Percentiles rank a stretch among this genome's conserved stretches.
Evolutionary conservation across 257 asterid species (phyloP).

Genomic region (Nicotiana benthamiana): DNA sequence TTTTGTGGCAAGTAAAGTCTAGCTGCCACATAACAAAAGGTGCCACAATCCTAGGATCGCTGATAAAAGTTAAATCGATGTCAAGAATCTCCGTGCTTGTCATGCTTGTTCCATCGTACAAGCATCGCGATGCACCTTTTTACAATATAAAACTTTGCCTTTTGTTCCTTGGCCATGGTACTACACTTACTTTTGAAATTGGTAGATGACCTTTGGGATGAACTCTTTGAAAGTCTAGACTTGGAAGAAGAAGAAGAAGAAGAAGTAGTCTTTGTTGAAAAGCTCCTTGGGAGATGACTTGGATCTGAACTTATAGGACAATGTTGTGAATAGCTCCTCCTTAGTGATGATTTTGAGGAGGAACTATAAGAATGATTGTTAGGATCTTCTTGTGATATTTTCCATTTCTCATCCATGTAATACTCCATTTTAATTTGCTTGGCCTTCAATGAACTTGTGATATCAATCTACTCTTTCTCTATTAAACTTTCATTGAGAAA

Average conservation of each 20-base stretch:
- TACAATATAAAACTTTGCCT: constrained; percentile 1
- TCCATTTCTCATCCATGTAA: constrained; percentile 15
- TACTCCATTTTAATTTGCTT: not conserved
- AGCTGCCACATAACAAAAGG: too few relatives aligned
- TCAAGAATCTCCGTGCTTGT: constrained; percentile 1
- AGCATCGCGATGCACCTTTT: constrained; percentile 4
- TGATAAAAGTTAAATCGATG: not conserved
- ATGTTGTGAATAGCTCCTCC: constrained; percentile 9
- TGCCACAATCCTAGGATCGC: not conserved
- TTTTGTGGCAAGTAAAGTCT: not conserved
- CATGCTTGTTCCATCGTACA: constrained; percentile 10
- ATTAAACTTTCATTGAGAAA: not conserved
- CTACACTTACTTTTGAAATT: constrained; percentile 7
- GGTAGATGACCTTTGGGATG: constrained; percentile 1
- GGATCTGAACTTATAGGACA: constrained; percentile 5
- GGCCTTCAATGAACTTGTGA: not conserved
- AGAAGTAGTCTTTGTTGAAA: not conserved
- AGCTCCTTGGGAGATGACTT: constrained; percentile 8
- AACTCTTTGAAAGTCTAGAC: constrained; percentile 3
- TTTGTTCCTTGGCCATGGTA: constrained; percentile 6
- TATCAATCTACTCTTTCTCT: not conserved
- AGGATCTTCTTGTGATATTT: constrained; percentile 8
- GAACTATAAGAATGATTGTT: constrained; percentile 4
- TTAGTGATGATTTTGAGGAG: constrained; percentile 4
- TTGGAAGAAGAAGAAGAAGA: constrained; percentile 1